Evolutionary conservation across 2,329 filamentous ascomycete genomes (phyloP), one percentile per base, ranked within the genome.

Genomic region (Colletotrichum spaethianum): DNA sequence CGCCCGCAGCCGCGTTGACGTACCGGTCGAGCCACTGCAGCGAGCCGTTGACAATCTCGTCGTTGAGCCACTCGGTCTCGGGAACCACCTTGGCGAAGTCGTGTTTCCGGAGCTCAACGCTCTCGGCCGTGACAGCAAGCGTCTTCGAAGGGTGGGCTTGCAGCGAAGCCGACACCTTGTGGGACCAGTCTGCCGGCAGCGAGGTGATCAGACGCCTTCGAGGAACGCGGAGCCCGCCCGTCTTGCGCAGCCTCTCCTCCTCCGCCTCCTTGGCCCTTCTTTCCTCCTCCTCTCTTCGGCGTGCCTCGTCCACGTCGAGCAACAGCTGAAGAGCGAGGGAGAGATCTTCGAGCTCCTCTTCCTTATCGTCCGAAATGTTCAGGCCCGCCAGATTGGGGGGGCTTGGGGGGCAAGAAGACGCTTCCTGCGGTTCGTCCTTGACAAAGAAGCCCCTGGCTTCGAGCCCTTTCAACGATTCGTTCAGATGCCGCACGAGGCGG

Each of bases 31-130:
- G 82, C 77, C 90, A 88, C 36, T 86, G 81, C 33, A 94, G 85
- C 59, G 89, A 89, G 18, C 89, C 89, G 75, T 94, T 93, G 75
- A 96, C 89, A 62, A 93, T 89, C 75, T 93, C 91, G 79, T 95
- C 93, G 74, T 95, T 95, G 8, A 96, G 86, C 93, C 93, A 96
- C 36, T 85, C 85, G 0, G 81, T 85, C 11, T 83, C 79, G 23
- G 84, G 83, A 20, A 92, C 84, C 9, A 95, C 81, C 57, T 87
- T 92, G n/a, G 82, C 83, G 76, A 94, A 92, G 77, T 94, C 92
- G 63, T 89, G 88, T 2, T 83, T 79, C 1, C 78, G 83, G 28
- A 77, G 69, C 3, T 72, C 59, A 2, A 72, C 70, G 14, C 70
- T 69, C 8, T 74, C 68, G 23, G 64, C 68, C 6, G 73, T 75